phyloP scores from a whole-genome alignment of 2,329 filamentous ascomycete genomes.

The Fusarium concolor region DNA sequence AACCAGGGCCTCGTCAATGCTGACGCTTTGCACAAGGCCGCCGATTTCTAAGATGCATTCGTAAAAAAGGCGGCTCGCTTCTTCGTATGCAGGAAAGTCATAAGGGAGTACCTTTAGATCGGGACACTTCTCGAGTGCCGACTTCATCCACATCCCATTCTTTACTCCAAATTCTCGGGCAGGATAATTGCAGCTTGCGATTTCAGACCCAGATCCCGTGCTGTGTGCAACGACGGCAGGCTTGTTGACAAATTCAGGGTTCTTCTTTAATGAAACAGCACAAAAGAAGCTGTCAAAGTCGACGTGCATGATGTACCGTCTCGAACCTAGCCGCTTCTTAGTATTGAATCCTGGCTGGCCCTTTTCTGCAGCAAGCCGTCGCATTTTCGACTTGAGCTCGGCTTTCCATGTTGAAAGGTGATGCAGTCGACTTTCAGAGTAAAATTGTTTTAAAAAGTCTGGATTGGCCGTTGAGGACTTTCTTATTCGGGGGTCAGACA shows the following conservation, averaged over 20 bases:
- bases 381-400: conserved; percentile 88
- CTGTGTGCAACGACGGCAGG: conserved; percentile 92
- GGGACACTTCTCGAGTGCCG: conserved; percentile 83
- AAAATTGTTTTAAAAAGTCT: conserved; percentile 93
- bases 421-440: conserved; percentile 93
- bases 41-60: conserved; percentile 82
- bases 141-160: conserved; percentile 99
- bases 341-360: conserved; percentile 56
- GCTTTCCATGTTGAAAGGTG: conserved; percentile 98
- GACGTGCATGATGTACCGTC: conserved; percentile 91
- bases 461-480: conserved; percentile 94
- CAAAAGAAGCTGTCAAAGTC: conserved; percentile 99
- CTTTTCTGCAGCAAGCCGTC: conserved; percentile 81
- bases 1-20: conserved; percentile 92
- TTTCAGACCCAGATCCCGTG: conserved; percentile 86
- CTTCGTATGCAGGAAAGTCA: conserved; percentile 94
- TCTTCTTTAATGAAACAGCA: conserved; percentile 83
- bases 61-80: conserved; percentile 89
- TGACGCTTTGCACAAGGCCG: conserved; percentile 93
- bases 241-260: conserved; percentile 79
- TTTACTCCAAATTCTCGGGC: conserved; percentile 88
- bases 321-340: conserved; percentile 69
- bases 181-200: conserved; percentile 96
- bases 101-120: conserved; percentile 92
- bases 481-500: conserved; percentile 85